Evolutionary conservation across 2,329 filamentous ascomycete genomes (phyloP), one percentile per base, ranked within the genome.

Genomic region (Metarhizium humberi): DNA sequence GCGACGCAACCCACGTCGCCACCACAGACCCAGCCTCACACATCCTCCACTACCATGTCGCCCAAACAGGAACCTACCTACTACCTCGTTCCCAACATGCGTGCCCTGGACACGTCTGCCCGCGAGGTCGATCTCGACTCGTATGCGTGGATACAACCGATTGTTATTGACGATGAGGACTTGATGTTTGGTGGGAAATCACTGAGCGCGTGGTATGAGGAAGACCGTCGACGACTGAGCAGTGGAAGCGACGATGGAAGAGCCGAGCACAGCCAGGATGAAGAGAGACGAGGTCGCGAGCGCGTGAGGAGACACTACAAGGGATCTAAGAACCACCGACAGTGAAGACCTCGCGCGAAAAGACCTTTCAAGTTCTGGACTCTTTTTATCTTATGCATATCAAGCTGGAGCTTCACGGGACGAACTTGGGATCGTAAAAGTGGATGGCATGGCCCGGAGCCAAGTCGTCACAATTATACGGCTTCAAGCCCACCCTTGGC

Each of bases 141-240:
- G 46, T 66, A 70, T 57, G 58, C 68, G 49, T 82, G 79, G 79
- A 74, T 79, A 59, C 73, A 77, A 54, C 75, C 77, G 38, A 82
- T 77, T 51, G 71, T 79, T 57, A 84, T 84, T 61, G 79, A 84
- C 55, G 80, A 84, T 63, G 79, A 82, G 55, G 80, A 84, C 59
- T 71, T 84, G 42, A 82, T 75, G 66, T 84, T 83, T 61, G 79
- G 79, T 55, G 80, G 80, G 62, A 84, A 83, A 74, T 73, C 78
- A 43, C 67, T 84, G 46, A 79, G 79, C 65, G 70, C 75, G 16
- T 82, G 79, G 79, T 81, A 84, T 65, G 80, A 84, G 67, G 80
- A 84, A 69, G 61, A 64, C 49, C 57, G 62, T 3, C 55, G 60
- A 25, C 68, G 72, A 18, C 65, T 74, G 53, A 73, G 70, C 67